These are phyloP conservation scores for Corymbia calophylla DNA, from an alignment of 441 rosid genomes.

Conservation along the genomic window DNA sequence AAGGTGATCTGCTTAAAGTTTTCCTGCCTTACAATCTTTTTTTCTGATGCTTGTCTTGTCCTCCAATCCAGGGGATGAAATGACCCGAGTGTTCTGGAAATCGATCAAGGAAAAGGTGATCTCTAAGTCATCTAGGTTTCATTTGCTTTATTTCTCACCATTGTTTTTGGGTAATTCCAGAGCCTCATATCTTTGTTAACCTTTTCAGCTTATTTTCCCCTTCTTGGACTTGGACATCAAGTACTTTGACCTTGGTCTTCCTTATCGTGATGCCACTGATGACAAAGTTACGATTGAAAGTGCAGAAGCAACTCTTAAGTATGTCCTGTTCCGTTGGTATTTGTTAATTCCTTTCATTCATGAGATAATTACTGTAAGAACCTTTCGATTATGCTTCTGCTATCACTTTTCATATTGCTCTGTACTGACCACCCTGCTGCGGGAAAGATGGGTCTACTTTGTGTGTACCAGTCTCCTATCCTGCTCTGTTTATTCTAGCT, in stretches of 20 bases:
- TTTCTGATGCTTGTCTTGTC: neutral
- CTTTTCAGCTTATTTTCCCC: constrained; percentile 66
- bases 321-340: neutral
- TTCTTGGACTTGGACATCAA: constrained; percentile 92
- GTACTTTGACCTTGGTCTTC: constrained; percentile 94
- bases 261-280: constrained; percentile 86
- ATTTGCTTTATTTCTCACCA: neutral
- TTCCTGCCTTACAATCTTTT: neutral
- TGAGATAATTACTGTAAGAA: neutral
- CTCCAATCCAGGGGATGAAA: constrained; percentile 60
- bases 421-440: neutral
- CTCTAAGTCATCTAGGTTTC: neutral
- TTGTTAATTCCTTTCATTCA: neutral
- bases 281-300: constrained; percentile 89
- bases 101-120: constrained; percentile 73
- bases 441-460: neutral
- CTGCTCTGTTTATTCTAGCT: neutral
- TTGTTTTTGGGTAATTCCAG: neutral
- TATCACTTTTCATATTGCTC: neutral
- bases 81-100: constrained; percentile 82
- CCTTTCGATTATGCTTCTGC: neutral
- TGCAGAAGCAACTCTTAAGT: constrained; percentile 92
- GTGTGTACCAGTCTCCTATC: neutral
- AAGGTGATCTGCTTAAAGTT: neutral
- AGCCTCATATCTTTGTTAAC: neutral